Evolutionary conservation across 2,329 filamentous ascomycete genomes (phyloP).

Genomic region (Malbranchea zuffiana): DNA sequence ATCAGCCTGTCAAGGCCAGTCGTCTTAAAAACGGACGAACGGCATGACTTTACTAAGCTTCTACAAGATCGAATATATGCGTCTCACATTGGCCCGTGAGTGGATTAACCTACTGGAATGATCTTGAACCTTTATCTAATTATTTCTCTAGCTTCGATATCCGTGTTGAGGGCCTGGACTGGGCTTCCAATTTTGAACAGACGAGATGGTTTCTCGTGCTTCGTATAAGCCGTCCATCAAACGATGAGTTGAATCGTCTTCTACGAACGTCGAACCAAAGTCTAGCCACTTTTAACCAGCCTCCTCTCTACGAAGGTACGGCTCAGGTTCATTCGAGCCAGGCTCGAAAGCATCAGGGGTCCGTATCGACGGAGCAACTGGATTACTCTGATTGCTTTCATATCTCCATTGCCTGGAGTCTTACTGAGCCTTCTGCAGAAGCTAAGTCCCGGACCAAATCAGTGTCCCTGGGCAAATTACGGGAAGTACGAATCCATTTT

Average conservation of each 20-base stretch:
- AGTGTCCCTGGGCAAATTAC: conserved; percentile 24
- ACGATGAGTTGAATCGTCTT: conserved; percentile 50
- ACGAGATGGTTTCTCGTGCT: conserved; percentile 79
- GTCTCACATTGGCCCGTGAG: conserved; percentile 38
- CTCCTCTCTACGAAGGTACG: conserved; percentile 53
- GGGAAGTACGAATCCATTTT: conserved; percentile 43
- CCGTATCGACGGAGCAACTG: conserved; percentile 7
- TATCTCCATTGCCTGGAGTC: conserved; percentile 78
- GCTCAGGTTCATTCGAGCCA: conserved; percentile 12
- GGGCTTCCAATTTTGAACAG: conserved; percentile 55
- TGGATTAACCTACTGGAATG: conserved; percentile 11
- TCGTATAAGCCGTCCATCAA: conserved; percentile 41
- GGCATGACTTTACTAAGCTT: conserved; percentile 53
- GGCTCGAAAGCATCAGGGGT: neutral
- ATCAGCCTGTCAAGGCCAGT: conserved; percentile 81
- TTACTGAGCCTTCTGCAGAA: conserved; percentile 43
- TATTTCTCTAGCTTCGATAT: conserved; percentile 39
- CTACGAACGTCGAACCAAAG: conserved; percentile 57
- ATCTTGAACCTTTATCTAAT: conserved; percentile 4
- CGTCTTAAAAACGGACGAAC: conserved; percentile 59
- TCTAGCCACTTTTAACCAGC: conserved; percentile 52
- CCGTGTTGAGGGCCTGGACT: conserved; percentile 41
- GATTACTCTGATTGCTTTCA: conserved; percentile 59
- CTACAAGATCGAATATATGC: conserved; percentile 39
- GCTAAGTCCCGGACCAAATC: conserved; percentile 24